phyloP scores from a whole-genome alignment of 176 grass and related monocot genomes.

The Musa schizocarpa region DNA sequence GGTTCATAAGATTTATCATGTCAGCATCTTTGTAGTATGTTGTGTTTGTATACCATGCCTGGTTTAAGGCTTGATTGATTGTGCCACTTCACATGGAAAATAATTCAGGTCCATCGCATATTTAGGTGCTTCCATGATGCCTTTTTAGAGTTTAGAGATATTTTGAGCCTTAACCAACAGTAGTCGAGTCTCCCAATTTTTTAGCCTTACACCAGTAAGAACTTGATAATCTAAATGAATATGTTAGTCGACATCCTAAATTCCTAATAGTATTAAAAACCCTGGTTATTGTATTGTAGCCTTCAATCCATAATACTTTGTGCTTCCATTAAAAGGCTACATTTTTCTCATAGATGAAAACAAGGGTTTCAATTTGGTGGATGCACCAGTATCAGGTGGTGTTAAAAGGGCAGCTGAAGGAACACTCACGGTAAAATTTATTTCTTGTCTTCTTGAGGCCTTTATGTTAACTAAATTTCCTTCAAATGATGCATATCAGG shows the following conservation, averaged over 20 bases:
- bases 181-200: too few relatives aligned
- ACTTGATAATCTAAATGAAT: not conserved
- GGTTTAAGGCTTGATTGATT: too few relatives aligned
- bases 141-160: too few relatives aligned
- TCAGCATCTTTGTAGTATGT: too few relatives aligned
- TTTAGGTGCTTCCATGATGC: too few relatives aligned
- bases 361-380: conserved; percentile 64
- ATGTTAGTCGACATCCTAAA: not conserved
- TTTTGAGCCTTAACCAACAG: too few relatives aligned
- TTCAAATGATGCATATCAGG: not conserved
- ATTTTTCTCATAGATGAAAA: conserved; percentile 46
- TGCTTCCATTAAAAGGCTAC: not conserved
- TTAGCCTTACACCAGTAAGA: too few relatives aligned
- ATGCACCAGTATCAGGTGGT: conserved; percentile 92
- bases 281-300: not conserved
- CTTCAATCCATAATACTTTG: not conserved
- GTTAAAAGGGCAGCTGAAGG: conserved; percentile 89
- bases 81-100: too few relatives aligned
- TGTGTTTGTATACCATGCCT: too few relatives aligned
- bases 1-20: too few relatives aligned
- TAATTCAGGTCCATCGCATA: too few relatives aligned
- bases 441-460: conserved; percentile 12
- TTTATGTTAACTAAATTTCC: conserved; percentile 13
- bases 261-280: not conserved
- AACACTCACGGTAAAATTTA: conserved; percentile 58